A percentile compares a stretch with the other conserved stretches of the same genome.
phyloP scores from a whole-genome alignment of 345 rosid species.

The Abelmoschus esculentus region DNA sequence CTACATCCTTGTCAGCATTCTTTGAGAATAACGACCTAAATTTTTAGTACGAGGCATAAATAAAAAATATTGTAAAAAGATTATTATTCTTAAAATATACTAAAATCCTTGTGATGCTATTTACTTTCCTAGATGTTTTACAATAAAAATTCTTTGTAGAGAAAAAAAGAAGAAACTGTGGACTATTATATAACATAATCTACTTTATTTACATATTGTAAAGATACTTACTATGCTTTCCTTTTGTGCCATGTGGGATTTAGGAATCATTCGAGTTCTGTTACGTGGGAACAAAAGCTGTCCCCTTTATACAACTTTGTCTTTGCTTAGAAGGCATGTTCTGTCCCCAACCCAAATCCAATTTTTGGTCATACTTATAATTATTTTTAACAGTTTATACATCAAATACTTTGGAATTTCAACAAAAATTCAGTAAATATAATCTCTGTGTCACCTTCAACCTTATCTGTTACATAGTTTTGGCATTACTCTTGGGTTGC shows the following conservation, averaged over 20 bases:
- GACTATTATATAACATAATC: neutral
- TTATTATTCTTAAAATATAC: no score
- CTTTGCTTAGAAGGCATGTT: conserved; percentile 41
- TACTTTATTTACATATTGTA: neutral
- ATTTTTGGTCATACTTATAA: conserved; percentile 11
- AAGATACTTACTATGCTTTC: neutral
- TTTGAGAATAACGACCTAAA: no score
- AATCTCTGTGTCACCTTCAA: neutral
- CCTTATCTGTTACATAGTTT: neutral
- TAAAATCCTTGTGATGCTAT: no score
- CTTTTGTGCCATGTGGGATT: neutral
- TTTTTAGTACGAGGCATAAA: no score
- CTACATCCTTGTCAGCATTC: no score
- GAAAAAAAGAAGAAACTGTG: neutral
- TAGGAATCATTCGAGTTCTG: conserved; percentile 18
- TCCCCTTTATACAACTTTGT: conserved; percentile 1
- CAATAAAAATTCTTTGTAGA: no score
- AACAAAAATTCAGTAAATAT: no score
- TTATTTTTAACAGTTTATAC: no score
- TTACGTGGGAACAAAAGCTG: conserved; percentile 34
- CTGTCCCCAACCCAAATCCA: conserved; percentile 11
- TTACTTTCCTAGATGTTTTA: no score
- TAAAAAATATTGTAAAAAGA: no score
- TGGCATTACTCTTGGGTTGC: neutral
- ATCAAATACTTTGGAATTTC: no score